Base-by-base conservation (phyloP, 2,329 filamentous ascomycete genomes). In the Botrytis squamosa region DNA sequence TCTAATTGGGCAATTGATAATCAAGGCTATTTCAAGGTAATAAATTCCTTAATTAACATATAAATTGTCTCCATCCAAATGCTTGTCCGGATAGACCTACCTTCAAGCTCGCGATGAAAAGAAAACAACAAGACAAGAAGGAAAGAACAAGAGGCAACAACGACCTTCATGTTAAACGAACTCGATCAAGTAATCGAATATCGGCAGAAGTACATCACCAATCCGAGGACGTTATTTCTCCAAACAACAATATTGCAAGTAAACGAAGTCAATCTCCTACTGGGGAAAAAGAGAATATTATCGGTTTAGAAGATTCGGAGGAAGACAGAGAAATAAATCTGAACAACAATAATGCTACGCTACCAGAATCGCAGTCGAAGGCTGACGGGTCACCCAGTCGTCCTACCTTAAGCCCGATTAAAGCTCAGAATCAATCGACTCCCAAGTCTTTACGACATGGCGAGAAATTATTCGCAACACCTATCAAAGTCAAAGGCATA, bases 401-500 rank as follows among this genome's bases (percentile, higher is more conserved):
- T 49, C 44, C 18, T 22, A 72, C 29, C 64, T 57, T 52, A 40
- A 71, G 60, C 44, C 40, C 64, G 2, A 33, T 66, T 14, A 60
- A 62, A 49, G 52, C 64, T 69, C 71, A 69, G 42, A 76, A 76
- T 68, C 71, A 65, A 44, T 74, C 63, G 3, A 80, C 77, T 10
- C 78, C 79, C 29, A 77, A 44, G 22, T 77, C 77, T 44, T 64
- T 64, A 18, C 36, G 70, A 18, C 73, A 77, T 71, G 75, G 73
- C 52, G 79, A 78, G 49, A 78, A 74, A 55, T 76, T 80, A 14
- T 81, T 81, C 65, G 76, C 77, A 16, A 82, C 81, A 33, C 80
- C 80, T 22, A 69, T 74, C 10, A 80, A 80, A 55, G 49, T 57
- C 40, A 77, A 72, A 46, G 74, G 70, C 8, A 55, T 70, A 20